Base-by-base conservation (phyloP, 2,329 filamentous ascomycete genomes). In the Monascus ruber region DNA sequence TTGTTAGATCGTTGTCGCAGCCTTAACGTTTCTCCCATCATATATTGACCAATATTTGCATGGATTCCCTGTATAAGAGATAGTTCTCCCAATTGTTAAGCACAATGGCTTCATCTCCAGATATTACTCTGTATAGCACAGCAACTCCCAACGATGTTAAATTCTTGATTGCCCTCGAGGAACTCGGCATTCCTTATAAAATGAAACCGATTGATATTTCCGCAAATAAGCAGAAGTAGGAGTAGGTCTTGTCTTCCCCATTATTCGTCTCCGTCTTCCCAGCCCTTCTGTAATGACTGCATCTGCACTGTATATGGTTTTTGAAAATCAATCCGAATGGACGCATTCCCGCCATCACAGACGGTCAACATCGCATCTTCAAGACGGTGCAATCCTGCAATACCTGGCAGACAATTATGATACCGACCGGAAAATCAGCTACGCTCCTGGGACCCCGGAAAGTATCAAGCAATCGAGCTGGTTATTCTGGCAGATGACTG, bases 261-360 rank as follows among this genome's bases (percentile, higher is more conserved):
- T 34, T 7, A 2, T 17, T 17, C 3, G 17, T 17, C 17, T 17
- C 17, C 17, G 17, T 17, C 17, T 17, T 17, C 17, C 17, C 17
- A 17, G 3, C 17, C 17, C 2, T 17, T 17, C 17, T 3, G 17
- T 17, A 3, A 2, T 17, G n/a, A 17, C 17, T 17, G 17, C 17
- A 3, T 17, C 17, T 34, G 24, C 33, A 25, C 24, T 24, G 10
- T 25, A 24, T n/a, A 33, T 69, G 65, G 65, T 71, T 63, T 47
- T 44, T 69, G 33, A 58, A 64, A 34, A 67, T 70, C 41, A 70
- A 69, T 41, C 68, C 67, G n/a, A 70, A 70, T 46, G 68, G 67
- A 27, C 63, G 67, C 31, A 69, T 70, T 38, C 68, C 66, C 11
- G 68, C 66, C 11, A 56, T 71, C 33, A 53, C 60, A 27, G 67